Conservation (phyloP, 148 eudicot genomes). For the Arctostaphylos glauca region DNA sequence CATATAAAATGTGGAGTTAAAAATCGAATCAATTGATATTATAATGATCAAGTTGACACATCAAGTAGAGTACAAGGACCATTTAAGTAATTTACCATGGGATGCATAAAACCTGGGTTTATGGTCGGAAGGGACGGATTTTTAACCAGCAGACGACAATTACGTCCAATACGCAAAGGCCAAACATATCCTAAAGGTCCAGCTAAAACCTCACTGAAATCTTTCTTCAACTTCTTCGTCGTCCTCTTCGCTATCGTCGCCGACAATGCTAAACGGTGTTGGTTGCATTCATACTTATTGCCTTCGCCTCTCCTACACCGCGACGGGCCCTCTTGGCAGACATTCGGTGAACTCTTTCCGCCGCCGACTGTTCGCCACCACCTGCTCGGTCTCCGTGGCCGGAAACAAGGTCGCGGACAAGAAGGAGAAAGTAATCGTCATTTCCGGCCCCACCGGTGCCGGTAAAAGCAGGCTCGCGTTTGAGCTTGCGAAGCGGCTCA, state of each 20-base stretch:
- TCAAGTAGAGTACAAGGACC: too few relatives aligned
- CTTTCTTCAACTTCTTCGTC: too few relatives aligned
- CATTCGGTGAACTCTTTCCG: not conserved
- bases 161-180: too few relatives aligned
- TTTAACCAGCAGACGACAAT: too few relatives aligned
- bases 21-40: too few relatives aligned
- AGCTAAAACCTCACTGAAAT: not conserved
- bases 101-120: too few relatives aligned
- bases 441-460: constrained; percentile 94
- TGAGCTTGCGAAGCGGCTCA: constrained; percentile 82
- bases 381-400: constrained; percentile 28
- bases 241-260: not conserved
- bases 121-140: too few relatives aligned
- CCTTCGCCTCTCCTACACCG: constrained; percentile 27
- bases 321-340: constrained; percentile 16
- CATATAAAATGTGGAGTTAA: too few relatives aligned
- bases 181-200: not conserved
- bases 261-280: constrained; percentile 23
- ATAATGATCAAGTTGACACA: too few relatives aligned
- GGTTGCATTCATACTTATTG: constrained; percentile 21
- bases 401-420: constrained; percentile 7
- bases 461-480: constrained; percentile 83
- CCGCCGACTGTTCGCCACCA: constrained; percentile 5
- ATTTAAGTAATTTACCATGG: too few relatives aligned
- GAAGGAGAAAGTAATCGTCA: constrained; percentile 70